A percentile compares a stretch with the other conserved stretches of the same genome.
Conservation (phyloP, 1,139 yeast genomes). For the Zygotorulaspora mrakii region DNA sequence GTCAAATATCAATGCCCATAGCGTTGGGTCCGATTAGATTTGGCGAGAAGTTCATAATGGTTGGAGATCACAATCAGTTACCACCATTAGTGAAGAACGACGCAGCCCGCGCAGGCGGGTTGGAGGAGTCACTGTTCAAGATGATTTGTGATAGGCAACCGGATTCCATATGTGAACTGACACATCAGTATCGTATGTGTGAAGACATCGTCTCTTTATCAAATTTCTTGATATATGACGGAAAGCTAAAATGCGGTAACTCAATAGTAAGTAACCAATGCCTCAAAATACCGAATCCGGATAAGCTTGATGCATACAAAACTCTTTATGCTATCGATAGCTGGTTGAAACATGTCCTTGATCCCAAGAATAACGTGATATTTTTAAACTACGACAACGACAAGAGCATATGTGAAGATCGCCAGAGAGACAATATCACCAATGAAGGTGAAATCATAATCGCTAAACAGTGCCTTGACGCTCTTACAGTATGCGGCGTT, state of each 20-base stretch:
- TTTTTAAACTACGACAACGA: constrained; percentile 71
- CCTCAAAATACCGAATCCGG: constrained; percentile 45
- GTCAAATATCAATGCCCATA: constrained; percentile 88
- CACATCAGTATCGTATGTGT: constrained; percentile 91
- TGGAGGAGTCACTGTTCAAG: constrained; percentile 76
- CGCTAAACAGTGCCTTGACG: constrained; percentile 58
- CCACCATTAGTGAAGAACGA: constrained; percentile 77
- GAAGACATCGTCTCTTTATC: constrained; percentile 80
- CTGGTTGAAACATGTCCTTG: constrained; percentile 49
- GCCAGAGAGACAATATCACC: constrained; percentile 61
- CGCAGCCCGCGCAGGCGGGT: constrained; percentile 53
- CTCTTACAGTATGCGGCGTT: constrained; percentile 60
- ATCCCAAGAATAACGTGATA: constrained; percentile 54
- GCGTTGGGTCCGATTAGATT: constrained; percentile 82
- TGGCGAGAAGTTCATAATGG: constrained; percentile 76
- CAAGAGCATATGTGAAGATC: constrained; percentile 51
- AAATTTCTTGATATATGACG: constrained; percentile 72
- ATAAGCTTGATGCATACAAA: constrained; percentile 16
- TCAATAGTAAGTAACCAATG: constrained; percentile 55
- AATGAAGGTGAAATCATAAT: constrained; percentile 70
- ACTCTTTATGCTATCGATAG: constrained; percentile 18
- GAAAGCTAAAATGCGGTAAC: constrained; percentile 72
- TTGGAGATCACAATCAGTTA: constrained; percentile 91
- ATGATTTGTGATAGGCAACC: constrained; percentile 70
- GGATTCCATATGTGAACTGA: constrained; percentile 63